A percentile compares a stretch with the other conserved stretches of the same genome.
Conservation (phyloP, 2,329 filamentous ascomycete species). For the Aphanocladium album region DNA sequence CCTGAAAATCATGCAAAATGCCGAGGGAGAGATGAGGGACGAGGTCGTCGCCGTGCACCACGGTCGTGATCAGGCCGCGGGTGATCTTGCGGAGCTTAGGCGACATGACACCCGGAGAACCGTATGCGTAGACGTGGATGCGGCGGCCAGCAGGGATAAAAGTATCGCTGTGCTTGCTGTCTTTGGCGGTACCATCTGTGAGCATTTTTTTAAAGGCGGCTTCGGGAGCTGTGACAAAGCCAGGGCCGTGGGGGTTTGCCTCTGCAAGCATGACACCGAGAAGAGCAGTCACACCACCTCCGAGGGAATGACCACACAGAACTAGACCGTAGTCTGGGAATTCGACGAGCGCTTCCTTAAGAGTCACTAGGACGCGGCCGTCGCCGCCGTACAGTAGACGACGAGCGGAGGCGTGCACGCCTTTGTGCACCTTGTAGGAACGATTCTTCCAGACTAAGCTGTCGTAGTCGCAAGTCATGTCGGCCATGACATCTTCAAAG, state of each 20-base stretch:
- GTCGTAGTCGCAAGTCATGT: constrained; percentile 71
- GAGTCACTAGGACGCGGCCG: constrained; percentile 59
- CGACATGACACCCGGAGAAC: constrained; percentile 68
- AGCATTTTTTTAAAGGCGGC: constrained; percentile 38
- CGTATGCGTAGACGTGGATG: constrained; percentile 76
- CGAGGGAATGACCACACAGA: constrained; percentile 64
- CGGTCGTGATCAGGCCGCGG: constrained; percentile 67
- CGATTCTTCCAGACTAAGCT: constrained; percentile 58
- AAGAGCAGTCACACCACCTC: constrained; percentile 64
- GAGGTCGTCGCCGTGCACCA: constrained; percentile 68
- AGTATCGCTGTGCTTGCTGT: constrained; percentile 29
- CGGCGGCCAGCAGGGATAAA: constrained; percentile 62
- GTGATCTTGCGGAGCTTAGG: constrained; percentile 64
- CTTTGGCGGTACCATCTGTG: constrained; percentile 25
- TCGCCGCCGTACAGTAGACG: constrained; percentile 64
- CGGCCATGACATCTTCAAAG: constrained; percentile 68
- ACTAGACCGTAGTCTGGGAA: constrained; percentile 66
- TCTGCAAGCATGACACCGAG: constrained; percentile 67
- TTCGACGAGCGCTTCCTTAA: constrained; percentile 60
- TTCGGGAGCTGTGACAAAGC: constrained; percentile 57
- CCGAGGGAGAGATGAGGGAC: constrained; percentile 71
- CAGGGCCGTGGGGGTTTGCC: constrained; percentile 48
- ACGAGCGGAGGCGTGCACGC: constrained; percentile 65
- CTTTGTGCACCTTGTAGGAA: constrained; percentile 67
- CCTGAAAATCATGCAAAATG: constrained; percentile 69